Percentiles rank a stretch among this genome's conserved stretches.
Evolutionary conservation across 441 rosid species (phyloP).

Genomic region (Populus tomentosa): DNA sequence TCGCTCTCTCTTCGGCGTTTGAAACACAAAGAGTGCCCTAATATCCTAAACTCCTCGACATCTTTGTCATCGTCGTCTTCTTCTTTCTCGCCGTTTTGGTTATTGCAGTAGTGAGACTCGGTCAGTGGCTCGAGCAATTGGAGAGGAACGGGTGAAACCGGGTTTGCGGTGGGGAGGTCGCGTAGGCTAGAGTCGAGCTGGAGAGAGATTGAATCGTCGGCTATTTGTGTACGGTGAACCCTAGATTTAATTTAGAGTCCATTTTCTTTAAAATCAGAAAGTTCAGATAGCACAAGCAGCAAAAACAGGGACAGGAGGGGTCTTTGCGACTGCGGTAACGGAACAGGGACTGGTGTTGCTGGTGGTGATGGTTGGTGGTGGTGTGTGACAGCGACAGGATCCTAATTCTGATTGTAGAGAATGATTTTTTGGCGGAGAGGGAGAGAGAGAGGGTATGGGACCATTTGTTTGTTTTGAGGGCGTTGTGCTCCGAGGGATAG

Average conservation of each 20-base stretch:
- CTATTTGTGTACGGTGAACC: slow-evolving; percentile 43
- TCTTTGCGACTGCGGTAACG: slow-evolving; percentile 1
- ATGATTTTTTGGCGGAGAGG: background rate
- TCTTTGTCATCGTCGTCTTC: slow-evolving; percentile 21
- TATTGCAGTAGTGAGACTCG: slow-evolving; percentile 12
- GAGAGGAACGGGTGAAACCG: slow-evolving; percentile 35
- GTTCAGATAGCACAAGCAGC: slow-evolving; percentile 8
- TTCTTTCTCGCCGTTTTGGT: slow-evolving; percentile 16
- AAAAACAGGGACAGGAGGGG: slow-evolving; percentile 20
- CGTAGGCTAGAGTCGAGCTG: slow-evolving; percentile 39
- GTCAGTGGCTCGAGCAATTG: slow-evolving; percentile 42
- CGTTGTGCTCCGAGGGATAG: background rate
- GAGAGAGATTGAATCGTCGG: slow-evolving; percentile 32
- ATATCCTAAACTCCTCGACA: slow-evolving; percentile 59
- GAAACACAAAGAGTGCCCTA: slow-evolving; percentile 64
- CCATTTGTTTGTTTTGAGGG: background rate
- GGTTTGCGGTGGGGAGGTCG: slow-evolving; percentile 14
- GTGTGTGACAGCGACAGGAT: slow-evolving; percentile 19
- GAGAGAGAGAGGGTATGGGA: background rate
- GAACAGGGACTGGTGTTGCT: background rate
- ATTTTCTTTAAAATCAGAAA: slow-evolving; percentile 9
- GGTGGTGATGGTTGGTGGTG: no score
- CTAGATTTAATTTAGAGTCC: slow-evolving; percentile 41
- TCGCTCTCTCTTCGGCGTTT: slow-evolving; percentile 58
- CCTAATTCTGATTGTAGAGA: background rate